Evolutionary conservation across 2,329 filamentous ascomycete species (phyloP).

Genomic region (Penicillium griseofulvum): DNA sequence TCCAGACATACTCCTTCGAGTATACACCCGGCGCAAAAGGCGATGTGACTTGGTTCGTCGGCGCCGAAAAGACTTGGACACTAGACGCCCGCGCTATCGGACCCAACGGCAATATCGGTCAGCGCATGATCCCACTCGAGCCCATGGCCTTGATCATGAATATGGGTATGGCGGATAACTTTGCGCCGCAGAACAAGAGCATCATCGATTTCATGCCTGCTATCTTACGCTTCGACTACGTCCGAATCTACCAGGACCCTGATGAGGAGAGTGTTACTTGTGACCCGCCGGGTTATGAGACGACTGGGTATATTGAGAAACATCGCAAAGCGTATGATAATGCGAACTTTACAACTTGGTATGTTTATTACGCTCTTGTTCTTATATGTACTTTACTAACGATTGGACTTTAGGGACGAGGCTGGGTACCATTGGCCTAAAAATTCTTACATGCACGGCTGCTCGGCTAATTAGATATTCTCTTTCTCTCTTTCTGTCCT

Average conservation of each 20-base stretch:
- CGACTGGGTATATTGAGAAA: conserved; percentile 63
- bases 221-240: conserved; percentile 66
- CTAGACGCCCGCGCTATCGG: conserved; percentile 59
- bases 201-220: conserved; percentile 60
- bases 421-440: conserved; percentile 60
- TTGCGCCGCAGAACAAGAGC: conserved; percentile 60
- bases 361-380: conserved; percentile 20
- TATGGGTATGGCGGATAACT: conserved; percentile 67
- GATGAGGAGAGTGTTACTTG: conserved; percentile 60
- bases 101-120: conserved; percentile 68
- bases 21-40: conserved; percentile 60
- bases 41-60: conserved; percentile 67
- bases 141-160: conserved; percentile 68
- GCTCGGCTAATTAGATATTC: conserved; percentile 32
- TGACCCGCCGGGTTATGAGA: conserved; percentile 65
- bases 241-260: conserved; percentile 67
- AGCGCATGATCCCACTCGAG: conserved; percentile 63
- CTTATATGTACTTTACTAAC: not conserved
- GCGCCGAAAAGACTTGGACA: conserved; percentile 63
- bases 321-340: conserved; percentile 63
- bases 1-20: conserved; percentile 63
- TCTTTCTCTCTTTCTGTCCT: not conserved
- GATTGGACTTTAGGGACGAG: conserved; percentile 33
- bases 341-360: conserved; percentile 64
- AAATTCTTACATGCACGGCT: conserved; percentile 61